These are phyloP conservation scores for Madurella mycetomatis DNA, from an alignment of 2,329 filamentous ascomycete genomes.

Conservation along the genomic window DNA sequence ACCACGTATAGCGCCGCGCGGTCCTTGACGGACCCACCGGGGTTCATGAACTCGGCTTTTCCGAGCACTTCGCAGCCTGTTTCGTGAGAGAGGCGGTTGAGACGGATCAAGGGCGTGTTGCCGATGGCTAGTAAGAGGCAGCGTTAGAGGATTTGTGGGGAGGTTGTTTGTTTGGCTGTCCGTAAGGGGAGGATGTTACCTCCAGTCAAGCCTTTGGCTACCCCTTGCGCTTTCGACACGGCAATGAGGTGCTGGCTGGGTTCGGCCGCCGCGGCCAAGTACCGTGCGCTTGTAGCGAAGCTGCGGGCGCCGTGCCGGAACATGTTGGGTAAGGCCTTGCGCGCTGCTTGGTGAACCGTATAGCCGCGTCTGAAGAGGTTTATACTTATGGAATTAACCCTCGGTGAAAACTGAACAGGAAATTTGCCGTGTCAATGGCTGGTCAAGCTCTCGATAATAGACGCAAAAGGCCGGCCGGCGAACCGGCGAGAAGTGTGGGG, in stretches of 20 bases:
- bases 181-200: conserved; percentile 50
- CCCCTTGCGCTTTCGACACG: conserved; percentile 74
- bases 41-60: conserved; percentile 99
- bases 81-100: conserved; percentile 81
- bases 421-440: too few relatives aligned
- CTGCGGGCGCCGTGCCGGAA: conserved; percentile 64
- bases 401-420: background rate
- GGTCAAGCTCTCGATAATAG: too few relatives aligned
- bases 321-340: conserved; percentile 44
- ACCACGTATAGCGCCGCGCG: conserved; percentile 92
- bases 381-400: background rate
- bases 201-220: conserved; percentile 73
- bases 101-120: conserved; percentile 88
- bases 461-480: background rate
- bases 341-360: background rate
- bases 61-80: conserved; percentile 93
- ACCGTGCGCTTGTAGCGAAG: conserved; percentile 60
- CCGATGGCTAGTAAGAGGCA: conserved; percentile 67
- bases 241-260: conserved; percentile 60
- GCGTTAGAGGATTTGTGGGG: too few relatives aligned
- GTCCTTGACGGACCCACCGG: conserved; percentile 93
- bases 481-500: conserved; percentile 5
- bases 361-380: background rate
- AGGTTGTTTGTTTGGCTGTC: too few relatives aligned
- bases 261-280: conserved; percentile 40